These are phyloP conservation scores for Stylosanthes scabra DNA, from an alignment of 331 rosid genomes.

Conservation along the genomic window DNA sequence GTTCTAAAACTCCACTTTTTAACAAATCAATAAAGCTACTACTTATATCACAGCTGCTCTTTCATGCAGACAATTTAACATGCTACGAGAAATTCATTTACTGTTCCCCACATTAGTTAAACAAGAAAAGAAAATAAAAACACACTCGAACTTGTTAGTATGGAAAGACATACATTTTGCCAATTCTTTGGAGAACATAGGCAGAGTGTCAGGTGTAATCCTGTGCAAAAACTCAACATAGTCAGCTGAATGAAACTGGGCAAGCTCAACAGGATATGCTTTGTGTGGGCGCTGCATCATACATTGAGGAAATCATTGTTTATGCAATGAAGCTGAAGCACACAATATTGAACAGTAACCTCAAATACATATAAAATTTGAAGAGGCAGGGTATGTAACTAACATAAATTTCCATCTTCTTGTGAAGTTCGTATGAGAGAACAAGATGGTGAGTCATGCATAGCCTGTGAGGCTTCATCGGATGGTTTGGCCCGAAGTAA, in stretches of 20 bases:
- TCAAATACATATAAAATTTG: not conserved
- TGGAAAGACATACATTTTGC: constrained; percentile 62
- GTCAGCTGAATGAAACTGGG: constrained; percentile 95
- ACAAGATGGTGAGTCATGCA: constrained; percentile 99
- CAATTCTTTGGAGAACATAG: constrained; percentile 77
- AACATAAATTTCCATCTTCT: constrained; percentile 96
- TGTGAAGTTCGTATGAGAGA: constrained; percentile 94
- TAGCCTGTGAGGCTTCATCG: constrained; percentile 98
- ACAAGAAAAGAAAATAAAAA: not conserved
- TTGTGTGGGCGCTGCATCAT: constrained; percentile 92
- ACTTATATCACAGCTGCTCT: constrained; percentile 18
- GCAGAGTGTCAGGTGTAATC: constrained; percentile 88
- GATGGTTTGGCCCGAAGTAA: constrained; percentile 97
- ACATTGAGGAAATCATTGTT: constrained; percentile 26
- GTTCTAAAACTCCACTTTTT: not conserved
- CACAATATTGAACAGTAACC: not conserved
- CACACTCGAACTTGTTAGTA: not conserved
- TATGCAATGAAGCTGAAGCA: not conserved
- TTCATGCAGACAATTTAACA: not conserved
- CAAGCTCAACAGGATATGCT: constrained; percentile 99
- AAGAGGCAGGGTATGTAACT: constrained; percentile 44
- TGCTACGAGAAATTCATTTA: not conserved
- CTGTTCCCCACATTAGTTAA: not conserved
- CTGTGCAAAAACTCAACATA: constrained; percentile 95
- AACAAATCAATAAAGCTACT: constrained; percentile 2